Base-by-base conservation (phyloP, 805 yeast species). In the Trichomonascus vanleenenianus region DNA sequence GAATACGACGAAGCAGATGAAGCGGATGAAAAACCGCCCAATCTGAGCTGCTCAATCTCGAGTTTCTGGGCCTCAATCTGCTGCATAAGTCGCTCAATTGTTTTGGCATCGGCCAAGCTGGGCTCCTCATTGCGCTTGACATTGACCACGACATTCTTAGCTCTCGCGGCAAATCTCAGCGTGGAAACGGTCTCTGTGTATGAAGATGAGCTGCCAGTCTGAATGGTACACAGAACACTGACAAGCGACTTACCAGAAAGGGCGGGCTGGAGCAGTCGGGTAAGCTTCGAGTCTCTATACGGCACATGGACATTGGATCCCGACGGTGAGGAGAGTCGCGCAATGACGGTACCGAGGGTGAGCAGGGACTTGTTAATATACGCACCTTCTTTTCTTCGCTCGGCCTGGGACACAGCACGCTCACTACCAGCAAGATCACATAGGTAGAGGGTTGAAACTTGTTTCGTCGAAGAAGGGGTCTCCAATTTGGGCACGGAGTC, bases 341-440 rank as follows among this genome's bases (percentile, higher is more conserved):
- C 79, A 47, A 91, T 88, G n/a, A 91, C 96, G 1, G 95, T 85
- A 4, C 96, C 88, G 42, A 91, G 72, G 0, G 97, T 94, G 43
- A 91, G 70, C 36, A 91, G 72, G 0, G 97, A 89, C 61, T 88
- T 88, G 68, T 91, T 91, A 60, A 91, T 91, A 59, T 73, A 93
- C 0, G 96, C 77, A 18, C 97, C 98, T 67, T 91, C 98, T 62
- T 88, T 86, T 45, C 97, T 70, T 56, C 97, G 74, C 58, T 86
- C 96, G 1, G 70, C 64, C 56, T 82, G 81, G 9, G 77, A 66
- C 2, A 82, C 78, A 0, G 94, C 95, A 43, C 84, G 75, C 64
- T 91, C 98, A n/a, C 95, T 84, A 25, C 98, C 98, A 0, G 98
- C 98, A 57, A 91, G 73, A 65, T 91, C 98, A 68, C 97, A 91